Conservation (phyloP, 177 flowering plant species). For the Tripterygium wilfordii region DNA sequence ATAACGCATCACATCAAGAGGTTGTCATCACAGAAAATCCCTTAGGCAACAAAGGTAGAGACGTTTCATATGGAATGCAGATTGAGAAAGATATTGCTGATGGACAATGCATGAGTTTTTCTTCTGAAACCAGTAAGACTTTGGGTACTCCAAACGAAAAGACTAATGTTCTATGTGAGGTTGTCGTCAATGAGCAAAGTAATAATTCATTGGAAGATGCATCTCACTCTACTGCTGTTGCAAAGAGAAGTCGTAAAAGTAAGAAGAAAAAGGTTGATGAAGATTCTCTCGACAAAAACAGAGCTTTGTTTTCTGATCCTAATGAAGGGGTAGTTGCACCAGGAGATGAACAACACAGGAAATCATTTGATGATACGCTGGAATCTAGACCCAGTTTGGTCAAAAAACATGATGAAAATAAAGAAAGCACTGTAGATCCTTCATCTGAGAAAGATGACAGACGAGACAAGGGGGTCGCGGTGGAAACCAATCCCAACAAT, state of each 20-base stretch:
- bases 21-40: not conserved
- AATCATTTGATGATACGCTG: too few species aligned
- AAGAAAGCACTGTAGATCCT: conserved; percentile 13
- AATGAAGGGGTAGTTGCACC: conserved; percentile 8
- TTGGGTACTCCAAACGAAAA: not conserved
- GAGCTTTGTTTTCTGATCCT: conserved; percentile 4
- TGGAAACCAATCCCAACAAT: conserved; percentile 4
- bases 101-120: not conserved
- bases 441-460: conserved; percentile 7
- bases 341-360: too few species aligned
- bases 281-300: conserved; percentile 11
- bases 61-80: not conserved
- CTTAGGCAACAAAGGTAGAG: conserved; percentile 1
- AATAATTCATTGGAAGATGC: conserved; percentile 4
- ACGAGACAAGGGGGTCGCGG: conserved; percentile 7
- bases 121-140: not conserved
- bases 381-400: too few species aligned
- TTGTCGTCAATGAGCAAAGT: not conserved
- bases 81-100: not conserved
- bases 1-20: conserved; percentile 2
- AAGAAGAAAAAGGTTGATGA: conserved; percentile 4
- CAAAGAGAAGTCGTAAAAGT: conserved; percentile 12
- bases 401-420: too few species aligned
- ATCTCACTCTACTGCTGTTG: not conserved
- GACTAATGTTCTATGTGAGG: conserved; percentile 5